phyloP scores from a whole-genome alignment of 768 basidiomycete genomes.

The Auricularia auricula-judae region DNA sequence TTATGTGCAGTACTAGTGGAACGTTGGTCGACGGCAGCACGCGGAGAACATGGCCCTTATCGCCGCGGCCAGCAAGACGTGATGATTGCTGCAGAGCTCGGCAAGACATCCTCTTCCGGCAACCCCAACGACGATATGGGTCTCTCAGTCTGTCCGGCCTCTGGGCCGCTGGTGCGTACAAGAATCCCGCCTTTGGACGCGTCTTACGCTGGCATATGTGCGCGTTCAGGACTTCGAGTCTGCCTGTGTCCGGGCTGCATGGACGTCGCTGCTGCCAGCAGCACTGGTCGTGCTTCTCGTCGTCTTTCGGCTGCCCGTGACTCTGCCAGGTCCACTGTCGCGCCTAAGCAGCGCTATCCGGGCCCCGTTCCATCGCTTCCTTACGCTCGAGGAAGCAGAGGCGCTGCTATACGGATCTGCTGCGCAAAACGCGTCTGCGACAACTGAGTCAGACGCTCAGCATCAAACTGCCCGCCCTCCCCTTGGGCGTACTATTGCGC shows the following conservation, averaged over 20 bases:
- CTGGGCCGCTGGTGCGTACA: neutral
- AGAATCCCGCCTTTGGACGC: neutral
- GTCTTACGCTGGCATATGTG: neutral
- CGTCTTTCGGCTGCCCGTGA: slow-evolving; percentile 23
- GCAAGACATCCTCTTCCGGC: too few relatives aligned
- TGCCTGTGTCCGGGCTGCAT: slow-evolving; percentile 38
- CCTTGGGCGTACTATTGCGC: slow-evolving; percentile 10
- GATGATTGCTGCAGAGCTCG: too few relatives aligned
- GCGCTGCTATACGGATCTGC: slow-evolving; percentile 13
- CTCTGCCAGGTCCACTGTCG: slow-evolving; percentile 10
- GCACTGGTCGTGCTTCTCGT: slow-evolving; percentile 25
- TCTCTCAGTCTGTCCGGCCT: neutral
- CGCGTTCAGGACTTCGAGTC: slow-evolving; percentile 26
- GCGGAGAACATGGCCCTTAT: too few relatives aligned
- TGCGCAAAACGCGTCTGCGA: neutral
- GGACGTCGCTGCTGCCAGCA: slow-evolving; percentile 41
- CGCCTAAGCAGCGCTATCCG: slow-evolving; percentile 10
- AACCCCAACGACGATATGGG: too few relatives aligned
- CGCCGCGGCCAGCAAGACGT: too few relatives aligned
- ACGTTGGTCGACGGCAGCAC: too few relatives aligned
- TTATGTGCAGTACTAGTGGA: too few relatives aligned
- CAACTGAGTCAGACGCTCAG: neutral
- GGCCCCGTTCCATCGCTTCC: slow-evolving; percentile 26
- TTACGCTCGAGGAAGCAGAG: slow-evolving; percentile 48
- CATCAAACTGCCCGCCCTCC: neutral